Conservation (phyloP, 1,139 yeast species). For the Debaryomyces nepalensis region DNA sequence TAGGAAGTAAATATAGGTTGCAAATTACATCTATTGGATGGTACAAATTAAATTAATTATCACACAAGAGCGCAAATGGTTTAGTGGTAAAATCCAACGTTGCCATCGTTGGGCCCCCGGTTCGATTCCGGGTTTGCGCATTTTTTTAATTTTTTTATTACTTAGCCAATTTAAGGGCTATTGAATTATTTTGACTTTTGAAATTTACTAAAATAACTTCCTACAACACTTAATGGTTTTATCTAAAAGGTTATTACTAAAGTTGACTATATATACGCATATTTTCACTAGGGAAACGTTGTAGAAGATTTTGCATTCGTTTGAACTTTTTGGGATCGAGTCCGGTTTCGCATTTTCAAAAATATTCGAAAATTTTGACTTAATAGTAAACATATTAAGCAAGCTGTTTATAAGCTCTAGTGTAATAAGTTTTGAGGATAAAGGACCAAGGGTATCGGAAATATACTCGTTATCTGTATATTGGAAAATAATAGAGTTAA, state of each 20-base stretch:
- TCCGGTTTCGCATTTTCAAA: constrained; percentile 11
- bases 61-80: constrained; percentile 22
- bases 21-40: no score
- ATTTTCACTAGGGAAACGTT: no score
- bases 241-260: no score
- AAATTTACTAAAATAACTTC: no score
- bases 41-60: no score
- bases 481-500: background rate
- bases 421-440: background rate
- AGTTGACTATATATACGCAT: no score
- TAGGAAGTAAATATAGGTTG: no score
- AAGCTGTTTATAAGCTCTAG: background rate
- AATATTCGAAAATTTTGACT: background rate
- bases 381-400: constrained; percentile 2
- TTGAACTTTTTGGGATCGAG: background rate
- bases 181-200: no score
- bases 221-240: no score
- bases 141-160: constrained; percentile 14
- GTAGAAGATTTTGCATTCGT: constrained; percentile 4
- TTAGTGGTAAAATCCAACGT: constrained; percentile 27
- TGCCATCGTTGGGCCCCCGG: constrained; percentile 27
- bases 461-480: background rate
- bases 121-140: constrained; percentile 27
- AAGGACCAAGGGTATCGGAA: background rate
- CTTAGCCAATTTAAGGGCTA: no score